A percentile compares a stretch with the other conserved stretches of the same genome.
These are phyloP conservation scores for Rhizophagus prolifer DNA, from an alignment of 192 early-diverging fungal species.

Conservation along the genomic window DNA sequence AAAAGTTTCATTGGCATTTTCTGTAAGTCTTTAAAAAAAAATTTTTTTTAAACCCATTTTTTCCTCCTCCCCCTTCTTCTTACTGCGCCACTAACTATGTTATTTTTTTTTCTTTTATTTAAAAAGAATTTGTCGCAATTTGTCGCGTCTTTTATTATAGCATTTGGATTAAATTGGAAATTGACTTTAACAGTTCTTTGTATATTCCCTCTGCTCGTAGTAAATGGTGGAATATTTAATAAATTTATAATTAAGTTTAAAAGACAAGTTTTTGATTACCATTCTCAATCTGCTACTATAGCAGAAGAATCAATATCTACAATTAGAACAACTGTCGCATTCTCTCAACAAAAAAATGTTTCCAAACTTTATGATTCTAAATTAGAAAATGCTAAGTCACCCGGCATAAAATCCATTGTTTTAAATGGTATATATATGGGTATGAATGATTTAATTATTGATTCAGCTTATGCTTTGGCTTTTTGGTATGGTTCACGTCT, in stretches of 20 bases:
- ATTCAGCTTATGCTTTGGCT: conserved; percentile 55
- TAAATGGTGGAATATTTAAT: conserved; percentile 67
- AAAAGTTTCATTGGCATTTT: conserved; percentile 71
- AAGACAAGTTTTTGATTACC: conserved; percentile 58
- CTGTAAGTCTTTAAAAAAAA: neutral
- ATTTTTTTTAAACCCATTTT: neutral
- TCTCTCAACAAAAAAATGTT: conserved; percentile 59
- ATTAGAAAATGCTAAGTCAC: conserved; percentile 42
- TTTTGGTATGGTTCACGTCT: conserved; percentile 60
- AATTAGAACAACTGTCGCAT: conserved; percentile 82
- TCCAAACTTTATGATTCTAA: conserved; percentile 43
- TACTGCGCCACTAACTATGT: no score
- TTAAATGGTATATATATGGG: conserved; percentile 44
- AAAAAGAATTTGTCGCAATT: conserved; percentile 51
- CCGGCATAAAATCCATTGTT: conserved; percentile 46
- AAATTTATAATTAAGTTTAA: conserved; percentile 46
- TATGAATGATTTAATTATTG: conserved; percentile 49
- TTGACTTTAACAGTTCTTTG: conserved; percentile 64
- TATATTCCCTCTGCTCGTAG: conserved; percentile 66
- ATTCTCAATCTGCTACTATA: conserved; percentile 63
- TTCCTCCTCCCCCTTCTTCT: neutral
- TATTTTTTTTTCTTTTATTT: neutral
- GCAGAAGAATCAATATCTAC: conserved; percentile 83
- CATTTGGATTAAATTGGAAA: conserved; percentile 59
- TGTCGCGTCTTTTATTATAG: conserved; percentile 61